These are phyloP conservation scores for Malus domestica DNA, from an alignment of 306 rosid species.

Conservation along the genomic window ASM211411v1 NC_041805.1:1436001-1436500, in stretches of 20 bases:
- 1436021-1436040: fast-evolving
- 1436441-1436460: neutral
- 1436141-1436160: too few relatives aligned
- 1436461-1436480: neutral
- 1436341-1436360: neutral
- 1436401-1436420: neutral
- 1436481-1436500: conserved; percentile 14
- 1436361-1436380: conserved; percentile 31
- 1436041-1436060: too few relatives aligned
- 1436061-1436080: too few relatives aligned
- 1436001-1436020: too few relatives aligned
- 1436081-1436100: too few relatives aligned
- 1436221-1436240: neutral
- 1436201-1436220: too few relatives aligned
- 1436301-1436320: conserved; percentile 17
- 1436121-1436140: too few relatives aligned
- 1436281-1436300: conserved; percentile 14
- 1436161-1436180: fast-evolving
- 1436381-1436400: conserved; percentile 18
- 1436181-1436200: too few relatives aligned
- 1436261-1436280: neutral
- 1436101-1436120: too few relatives aligned
- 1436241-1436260: neutral
- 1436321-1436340: neutral
- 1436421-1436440: conserved; percentile 18